phyloP scores from a whole-genome alignment of 352 stramenopile genomes.

The Pythium aristosporum region DNA sequence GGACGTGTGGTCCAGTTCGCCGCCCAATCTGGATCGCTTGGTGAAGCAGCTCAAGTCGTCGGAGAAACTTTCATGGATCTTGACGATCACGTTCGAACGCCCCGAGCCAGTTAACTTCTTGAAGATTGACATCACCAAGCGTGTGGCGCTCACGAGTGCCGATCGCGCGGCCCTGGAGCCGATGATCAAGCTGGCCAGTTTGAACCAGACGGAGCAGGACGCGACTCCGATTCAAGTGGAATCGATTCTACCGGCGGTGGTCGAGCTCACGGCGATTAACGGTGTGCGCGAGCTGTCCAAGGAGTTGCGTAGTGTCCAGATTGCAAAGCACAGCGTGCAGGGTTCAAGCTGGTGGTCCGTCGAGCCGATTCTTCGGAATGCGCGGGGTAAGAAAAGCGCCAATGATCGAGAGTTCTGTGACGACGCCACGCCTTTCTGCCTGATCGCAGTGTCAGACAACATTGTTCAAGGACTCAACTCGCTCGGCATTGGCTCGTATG shows the following conservation, averaged over 20 bases:
- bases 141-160: constrained; percentile 40
- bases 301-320: constrained; percentile 46
- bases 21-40: constrained; percentile 67
- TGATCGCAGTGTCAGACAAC: constrained; percentile 84
- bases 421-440: constrained; percentile 54
- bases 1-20: constrained; percentile 73
- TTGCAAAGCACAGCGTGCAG: constrained; percentile 58
- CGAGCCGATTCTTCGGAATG: constrained; percentile 34
- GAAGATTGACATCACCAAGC: constrained; percentile 55
- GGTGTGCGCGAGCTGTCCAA: constrained; percentile 59
- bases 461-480: constrained; percentile 81
- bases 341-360: constrained; percentile 72
- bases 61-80: constrained; percentile 66
- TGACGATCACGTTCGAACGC: constrained; percentile 67
- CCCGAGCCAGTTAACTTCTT: constrained; percentile 61
- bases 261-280: constrained; percentile 73
- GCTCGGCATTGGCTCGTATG: constrained; percentile 81
- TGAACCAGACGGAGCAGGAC: constrained; percentile 23
- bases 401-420: constrained; percentile 50
- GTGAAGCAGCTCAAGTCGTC: constrained; percentile 72
- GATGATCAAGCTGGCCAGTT: constrained; percentile 62
- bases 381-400: constrained; percentile 5
- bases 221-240: constrained; percentile 44
- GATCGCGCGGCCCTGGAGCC: constrained; percentile 66
- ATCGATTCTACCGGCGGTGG: constrained; percentile 50